Conservation (phyloP, 441 rosid genomes). For the Breynia disticha region DNA sequence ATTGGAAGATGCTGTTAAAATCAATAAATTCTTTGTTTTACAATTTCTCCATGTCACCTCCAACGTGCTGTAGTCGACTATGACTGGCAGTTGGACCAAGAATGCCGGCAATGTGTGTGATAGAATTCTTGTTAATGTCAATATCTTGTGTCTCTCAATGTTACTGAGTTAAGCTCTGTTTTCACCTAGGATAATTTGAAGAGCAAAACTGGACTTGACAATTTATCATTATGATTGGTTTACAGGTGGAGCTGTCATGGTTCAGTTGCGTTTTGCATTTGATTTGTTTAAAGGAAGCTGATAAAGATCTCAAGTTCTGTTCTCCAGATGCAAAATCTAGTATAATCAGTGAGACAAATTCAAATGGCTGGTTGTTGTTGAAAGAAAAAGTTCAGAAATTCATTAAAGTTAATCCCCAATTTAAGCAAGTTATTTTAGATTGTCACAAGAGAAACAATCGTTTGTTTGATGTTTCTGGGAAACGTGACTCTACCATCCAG, state of each 20-base stretch:
- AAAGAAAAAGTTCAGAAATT: conserved; percentile 35
- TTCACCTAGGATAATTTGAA: conserved; percentile 1
- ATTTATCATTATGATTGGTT: conserved; percentile 12
- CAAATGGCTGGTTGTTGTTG: conserved; percentile 20
- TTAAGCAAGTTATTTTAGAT: conserved; percentile 38
- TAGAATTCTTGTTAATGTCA: not conserved
- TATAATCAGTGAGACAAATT: conserved; percentile 10
- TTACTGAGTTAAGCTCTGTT: not conserved
- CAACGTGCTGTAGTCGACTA: not conserved
- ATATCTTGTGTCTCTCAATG: not conserved
- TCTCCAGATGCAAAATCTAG: conserved; percentile 25
- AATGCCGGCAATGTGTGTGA: too few relatives aligned
- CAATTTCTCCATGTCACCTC: not conserved
- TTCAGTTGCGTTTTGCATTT: conserved; percentile 46
- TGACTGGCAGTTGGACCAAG: too few relatives aligned
- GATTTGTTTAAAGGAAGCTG: conserved; percentile 34
- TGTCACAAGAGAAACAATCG: conserved; percentile 22
- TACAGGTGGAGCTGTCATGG: conserved; percentile 53
- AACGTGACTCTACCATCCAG: conserved; percentile 28
- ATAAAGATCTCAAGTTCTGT: conserved; percentile 36
- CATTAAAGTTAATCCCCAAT: conserved; percentile 30
- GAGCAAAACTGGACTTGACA: not conserved
- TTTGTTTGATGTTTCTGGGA: conserved; percentile 26
- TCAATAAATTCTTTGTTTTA: not conserved
- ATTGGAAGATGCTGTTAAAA: not conserved